These are phyloP conservation scores for Zizania palustris DNA, from an alignment of 202 grass and related monocot genomes.

Conservation along the genomic window DNA sequence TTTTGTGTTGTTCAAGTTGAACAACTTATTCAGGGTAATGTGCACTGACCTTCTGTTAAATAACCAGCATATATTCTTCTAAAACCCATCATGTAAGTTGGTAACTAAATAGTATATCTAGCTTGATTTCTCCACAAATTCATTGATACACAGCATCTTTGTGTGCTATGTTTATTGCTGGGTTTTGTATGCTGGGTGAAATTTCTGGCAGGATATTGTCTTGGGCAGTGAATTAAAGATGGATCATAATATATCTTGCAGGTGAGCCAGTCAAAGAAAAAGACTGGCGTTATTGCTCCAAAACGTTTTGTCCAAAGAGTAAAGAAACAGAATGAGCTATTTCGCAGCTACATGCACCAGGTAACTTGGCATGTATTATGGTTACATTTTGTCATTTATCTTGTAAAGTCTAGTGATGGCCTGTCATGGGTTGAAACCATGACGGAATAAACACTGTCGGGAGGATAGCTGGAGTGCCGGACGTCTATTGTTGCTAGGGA, in stretches of 20 bases:
- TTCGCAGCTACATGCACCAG: slow-evolving; percentile 98
- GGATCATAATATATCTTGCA: slow-evolving; percentile 49
- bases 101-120: slow-evolving; percentile 2
- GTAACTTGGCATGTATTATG: slow-evolving; percentile 43
- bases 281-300: slow-evolving; percentile 88
- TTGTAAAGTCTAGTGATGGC: slow-evolving; percentile 13
- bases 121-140: slow-evolving; percentile 8
- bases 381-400: slow-evolving; percentile 17
- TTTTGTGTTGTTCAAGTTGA: neutral
- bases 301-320: slow-evolving; percentile 95
- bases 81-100: neutral
- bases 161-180: slow-evolving; percentile 18
- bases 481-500: no score
- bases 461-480: no score
- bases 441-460: no score
- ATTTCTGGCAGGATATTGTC: slow-evolving; percentile 15
- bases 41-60: slow-evolving; percentile 17
- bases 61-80: slow-evolving; percentile 15
- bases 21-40: slow-evolving; percentile 4
- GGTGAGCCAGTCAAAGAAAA: slow-evolving; percentile 95
- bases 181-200: slow-evolving; percentile 31
- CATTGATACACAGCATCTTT: slow-evolving; percentile 22
- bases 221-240: slow-evolving; percentile 6
- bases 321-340: slow-evolving; percentile 94
- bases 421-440: neutral